Base-by-base conservation (phyloP, 2,329 filamentous ascomycete genomes). In the Xylariaceae sp. region DNA sequence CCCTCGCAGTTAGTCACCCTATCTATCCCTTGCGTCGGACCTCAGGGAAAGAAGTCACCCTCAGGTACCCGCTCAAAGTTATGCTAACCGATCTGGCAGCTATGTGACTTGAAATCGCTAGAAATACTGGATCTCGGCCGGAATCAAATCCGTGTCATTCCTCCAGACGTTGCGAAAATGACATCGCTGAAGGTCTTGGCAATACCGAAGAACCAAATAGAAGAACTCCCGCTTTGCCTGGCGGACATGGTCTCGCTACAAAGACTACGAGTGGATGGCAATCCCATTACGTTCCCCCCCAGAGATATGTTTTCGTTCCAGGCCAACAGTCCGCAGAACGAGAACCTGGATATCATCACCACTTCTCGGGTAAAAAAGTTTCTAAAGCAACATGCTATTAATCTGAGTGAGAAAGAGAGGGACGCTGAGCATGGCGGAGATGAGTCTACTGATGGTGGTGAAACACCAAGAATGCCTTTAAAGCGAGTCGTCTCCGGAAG, bases 101-200 rank as follows among this genome's bases (percentile, higher is more conserved):
- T 97, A 51, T 91, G 92, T 66, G 85, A 90, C 67, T 78, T 97
- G 54, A 85, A 82, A 45, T 87, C 90, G 32, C 80, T 97, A 48
- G 91, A 97, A 70, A 96, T 96, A 51, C 80, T 97, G 53, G 92
- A 97, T 70, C 78, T 97, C 47, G 91, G 90, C 66, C 83, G 89
- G 60, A 97, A 97, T 66, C 89, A 87, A 66, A 83, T 97, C 53
- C 81, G 80, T 42, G 74, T 80, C 10, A 78, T 97, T 2, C 90
- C 92, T 0, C 81, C 85, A 42, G 87, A 91, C 47, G 88, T 96
- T 54, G 82, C 81, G 52, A 89, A 85, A 63, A 75, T 97, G 61
- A 85, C 85, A 5, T 95, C 89, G 1, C 74, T 97, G 56, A 95
- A 95, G 64, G 91, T 96, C 14, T 76, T 97, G 47, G 91, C 90